Percentiles rank a stretch among this genome's conserved stretches.
These are phyloP conservation scores for Venturia oleaginea DNA, from an alignment of 2,329 filamentous ascomycete species.

Conservation along the genomic window DNA sequence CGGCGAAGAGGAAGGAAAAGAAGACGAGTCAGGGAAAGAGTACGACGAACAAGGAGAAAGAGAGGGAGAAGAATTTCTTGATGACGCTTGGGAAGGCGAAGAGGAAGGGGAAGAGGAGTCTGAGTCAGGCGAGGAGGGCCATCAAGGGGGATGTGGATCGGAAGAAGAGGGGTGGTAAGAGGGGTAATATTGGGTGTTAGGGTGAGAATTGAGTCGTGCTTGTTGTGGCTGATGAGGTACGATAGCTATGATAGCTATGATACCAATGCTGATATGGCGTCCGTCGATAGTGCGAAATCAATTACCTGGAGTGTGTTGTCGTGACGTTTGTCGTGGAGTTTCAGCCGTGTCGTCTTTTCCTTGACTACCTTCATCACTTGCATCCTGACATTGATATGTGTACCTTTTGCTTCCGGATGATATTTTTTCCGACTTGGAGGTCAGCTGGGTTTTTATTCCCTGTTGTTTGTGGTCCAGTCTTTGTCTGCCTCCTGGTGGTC, in stretches of 20 bases:
- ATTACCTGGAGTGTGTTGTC: no score
- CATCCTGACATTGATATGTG: no score
- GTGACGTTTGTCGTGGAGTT: no score
- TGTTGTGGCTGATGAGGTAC: not conserved
- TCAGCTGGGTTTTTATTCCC: no score
- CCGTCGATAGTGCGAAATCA: no score
- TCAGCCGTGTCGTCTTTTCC: no score
- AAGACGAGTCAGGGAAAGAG: conserved; percentile 88
- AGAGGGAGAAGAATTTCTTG: conserved; percentile 93
- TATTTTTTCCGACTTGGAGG: no score
- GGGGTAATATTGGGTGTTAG: conserved; percentile 50
- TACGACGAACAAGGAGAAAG: conserved; percentile 95
- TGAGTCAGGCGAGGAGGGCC: conserved; percentile 74
- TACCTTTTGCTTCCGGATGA: no score
- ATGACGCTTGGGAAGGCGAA: conserved; percentile 98
- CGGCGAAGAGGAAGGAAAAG: conserved; percentile 75
- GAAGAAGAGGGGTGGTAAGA: conserved; percentile 73
- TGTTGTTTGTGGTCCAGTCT: no score
- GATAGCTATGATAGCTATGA: not conserved
- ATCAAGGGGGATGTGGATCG: conserved; percentile 74
- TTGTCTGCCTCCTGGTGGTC: no score
- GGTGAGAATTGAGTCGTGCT: not conserved
- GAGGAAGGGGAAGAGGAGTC: conserved; percentile 87
- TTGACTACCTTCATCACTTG: no score
- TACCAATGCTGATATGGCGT: not conserved